These are phyloP conservation scores for Mycosphaerella sp. DNA, from an alignment of 2,329 filamentous ascomycete species.

Conservation along the genomic window DNA sequence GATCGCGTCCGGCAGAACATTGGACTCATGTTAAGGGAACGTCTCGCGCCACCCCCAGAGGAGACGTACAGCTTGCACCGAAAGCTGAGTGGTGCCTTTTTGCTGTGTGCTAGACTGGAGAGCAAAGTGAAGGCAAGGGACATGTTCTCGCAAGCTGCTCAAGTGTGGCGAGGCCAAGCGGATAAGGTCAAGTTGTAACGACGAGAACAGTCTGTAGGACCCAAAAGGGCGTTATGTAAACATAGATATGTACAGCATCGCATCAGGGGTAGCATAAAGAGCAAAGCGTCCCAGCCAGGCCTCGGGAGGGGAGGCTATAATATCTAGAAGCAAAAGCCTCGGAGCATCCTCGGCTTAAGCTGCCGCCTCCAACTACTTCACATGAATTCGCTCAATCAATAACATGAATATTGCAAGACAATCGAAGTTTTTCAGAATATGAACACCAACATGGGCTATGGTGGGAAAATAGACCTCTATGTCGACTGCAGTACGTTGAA, in stretches of 20 bases:
- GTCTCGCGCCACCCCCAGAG: constrained; percentile 84
- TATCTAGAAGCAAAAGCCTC: neutral
- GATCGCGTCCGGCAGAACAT: constrained; percentile 84
- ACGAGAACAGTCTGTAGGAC: neutral
- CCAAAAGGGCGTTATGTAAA: neutral
- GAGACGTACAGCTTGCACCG: constrained; percentile 95
- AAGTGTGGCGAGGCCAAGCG: constrained; percentile 32
- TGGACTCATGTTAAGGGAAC: constrained; percentile 85
- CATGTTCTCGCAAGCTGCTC: constrained; percentile 60
- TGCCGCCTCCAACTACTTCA: neutral
- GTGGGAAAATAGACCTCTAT: constrained; percentile 55
- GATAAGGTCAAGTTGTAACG: constrained; percentile 17
- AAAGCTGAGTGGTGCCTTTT: constrained; percentile 89
- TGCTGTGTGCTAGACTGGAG: constrained; percentile 80
- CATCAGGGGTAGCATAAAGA: neutral
- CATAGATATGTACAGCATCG: constrained; percentile 9
- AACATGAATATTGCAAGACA: neutral
- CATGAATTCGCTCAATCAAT: neutral
- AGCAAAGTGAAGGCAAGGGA: constrained; percentile 75
- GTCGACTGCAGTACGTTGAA: constrained; percentile 55
- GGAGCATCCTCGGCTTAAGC: neutral
- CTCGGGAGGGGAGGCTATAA: neutral
- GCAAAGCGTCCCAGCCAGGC: neutral
- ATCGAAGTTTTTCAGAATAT: neutral
- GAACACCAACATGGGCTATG: constrained; percentile 42